Percentiles rank a stretch among this genome's conserved stretches.
Conservation (phyloP, 495 filamentous ascomycete genomes). For the Emericellopsis terricola region DNA sequence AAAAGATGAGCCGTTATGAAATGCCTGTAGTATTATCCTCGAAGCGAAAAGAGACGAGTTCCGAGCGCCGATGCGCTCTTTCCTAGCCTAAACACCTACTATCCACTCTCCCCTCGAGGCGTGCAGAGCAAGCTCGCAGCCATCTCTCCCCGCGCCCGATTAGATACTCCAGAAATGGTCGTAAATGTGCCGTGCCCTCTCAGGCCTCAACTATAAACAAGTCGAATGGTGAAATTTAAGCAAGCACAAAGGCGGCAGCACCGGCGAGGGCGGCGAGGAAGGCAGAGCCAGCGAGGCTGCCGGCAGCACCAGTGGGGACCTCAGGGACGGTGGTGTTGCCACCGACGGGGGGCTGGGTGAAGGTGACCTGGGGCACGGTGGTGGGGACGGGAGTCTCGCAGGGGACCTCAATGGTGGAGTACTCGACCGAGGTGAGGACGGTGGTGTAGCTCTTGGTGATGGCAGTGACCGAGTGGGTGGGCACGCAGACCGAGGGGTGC, state of each 20-base stretch:
- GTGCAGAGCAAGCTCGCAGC: no score
- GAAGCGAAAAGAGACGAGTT: no score
- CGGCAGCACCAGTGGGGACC: constrained; percentile 26
- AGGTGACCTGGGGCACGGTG: constrained; percentile 13
- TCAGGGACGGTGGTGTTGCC: constrained; percentile 12
- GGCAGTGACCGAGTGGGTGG: constrained; percentile 13
- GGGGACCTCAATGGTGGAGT: constrained; percentile 26
- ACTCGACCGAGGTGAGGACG: constrained; percentile 34
- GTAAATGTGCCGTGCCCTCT: constrained; percentile 7
- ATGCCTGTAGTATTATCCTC: no score
- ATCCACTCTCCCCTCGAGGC: no score
- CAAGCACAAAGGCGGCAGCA: constrained; percentile 30
- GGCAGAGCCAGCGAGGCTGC: constrained; percentile 23
- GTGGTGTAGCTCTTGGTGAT: constrained; percentile 25
- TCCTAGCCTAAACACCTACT: no score
- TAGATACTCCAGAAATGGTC: background rate
- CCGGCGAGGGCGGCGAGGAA: constrained; percentile 30
- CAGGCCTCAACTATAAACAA: constrained; percentile 11
- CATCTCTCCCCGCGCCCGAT: no score
- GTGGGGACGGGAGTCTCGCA: constrained; percentile 13
- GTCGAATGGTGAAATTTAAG: constrained; percentile 18
- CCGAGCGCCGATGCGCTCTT: no score
- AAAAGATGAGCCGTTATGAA: no score
- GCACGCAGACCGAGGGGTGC: constrained; percentile 6
- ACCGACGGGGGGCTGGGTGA: constrained; percentile 3